phyloP scores from a whole-genome alignment of 345 rosid species.

The Zanthoxylum bungeanum region DNA sequence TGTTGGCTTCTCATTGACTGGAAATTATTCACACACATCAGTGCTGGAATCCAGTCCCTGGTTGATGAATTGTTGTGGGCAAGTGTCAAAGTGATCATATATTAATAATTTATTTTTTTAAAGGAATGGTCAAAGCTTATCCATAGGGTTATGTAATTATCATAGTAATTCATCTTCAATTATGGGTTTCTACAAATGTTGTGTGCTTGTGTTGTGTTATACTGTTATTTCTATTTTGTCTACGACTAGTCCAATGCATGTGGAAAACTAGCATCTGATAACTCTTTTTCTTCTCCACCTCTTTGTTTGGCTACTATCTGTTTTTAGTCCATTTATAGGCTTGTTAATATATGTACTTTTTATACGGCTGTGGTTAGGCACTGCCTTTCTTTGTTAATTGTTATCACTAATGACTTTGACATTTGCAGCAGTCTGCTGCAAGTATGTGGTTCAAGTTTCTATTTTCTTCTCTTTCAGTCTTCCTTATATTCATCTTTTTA shows the following conservation, averaged over 20 bases:
- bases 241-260: background rate
- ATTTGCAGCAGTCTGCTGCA: background rate
- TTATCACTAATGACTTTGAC: background rate
- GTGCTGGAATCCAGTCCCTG: background rate
- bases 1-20: background rate
- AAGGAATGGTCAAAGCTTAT: background rate
- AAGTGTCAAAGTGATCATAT: background rate
- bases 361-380: background rate
- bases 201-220: too few relatives aligned
- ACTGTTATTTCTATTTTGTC: background rate
- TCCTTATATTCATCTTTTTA: conserved; percentile 20
- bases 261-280: background rate
- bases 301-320: background rate
- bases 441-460: conserved; percentile 6
- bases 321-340: background rate
- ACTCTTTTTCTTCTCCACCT: background rate
- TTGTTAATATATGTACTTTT: background rate
- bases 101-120: background rate
- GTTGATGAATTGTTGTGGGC: background rate
- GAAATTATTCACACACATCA: background rate
- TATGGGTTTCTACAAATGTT: background rate
- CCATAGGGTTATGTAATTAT: background rate
- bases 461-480: background rate
- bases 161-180: background rate
- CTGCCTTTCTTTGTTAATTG: background rate